Evolutionary conservation across 2,329 filamentous ascomycete species (phyloP), one percentile per base, ranked within the genome.

Genomic region (Cladophialophora immunda): DNA sequence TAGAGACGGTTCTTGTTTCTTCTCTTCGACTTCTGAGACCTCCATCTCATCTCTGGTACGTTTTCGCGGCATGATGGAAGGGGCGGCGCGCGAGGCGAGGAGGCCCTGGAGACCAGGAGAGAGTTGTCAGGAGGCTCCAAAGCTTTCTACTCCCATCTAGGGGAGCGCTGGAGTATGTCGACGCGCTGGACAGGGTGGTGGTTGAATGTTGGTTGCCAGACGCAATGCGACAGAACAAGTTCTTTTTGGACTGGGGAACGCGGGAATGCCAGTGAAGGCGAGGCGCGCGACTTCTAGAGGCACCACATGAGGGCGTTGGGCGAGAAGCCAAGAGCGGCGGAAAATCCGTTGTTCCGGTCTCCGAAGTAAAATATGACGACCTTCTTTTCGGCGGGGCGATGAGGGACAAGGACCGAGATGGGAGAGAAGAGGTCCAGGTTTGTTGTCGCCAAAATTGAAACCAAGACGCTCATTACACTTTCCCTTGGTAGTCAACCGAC

Each of bases 11-110:
- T 81, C 79, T 73, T 74, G 53, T n/a, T 69, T 77, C 65, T 78
- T 76, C 64, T 78, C 77, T 77, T 79, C 75, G 68, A 80, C 79
- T 68, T 82, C 77, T 55, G 84, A 80, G 71, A 81, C 80, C 75
- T 86, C 86, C 77, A 83, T 82, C 76, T 87, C 85, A 73, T 84
- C 84, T 75, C 83, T 79, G 72, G 77, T 81, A 76, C 85, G 83
- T 79, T 86, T 87, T 78, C 84, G 82, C 78, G 84, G 81, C 71
- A 71, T 72, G 57, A 41, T 68, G 70, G 53, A 41, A 64, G 54
- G 63, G 57, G 38, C 15, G 30, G 67, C 38, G 64, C 38, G 34
- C 27, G 29, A 45, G 61, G 57, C 55, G 59, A 38, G 5, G 52
- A 30, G 34, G 50, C 29, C 0, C 15, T 32, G 41, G 45, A 36